Evolutionary conservation across 1,284 basidiomycete genomes (phyloP).

Genomic region (Mycosarcoma maydis): DNA sequence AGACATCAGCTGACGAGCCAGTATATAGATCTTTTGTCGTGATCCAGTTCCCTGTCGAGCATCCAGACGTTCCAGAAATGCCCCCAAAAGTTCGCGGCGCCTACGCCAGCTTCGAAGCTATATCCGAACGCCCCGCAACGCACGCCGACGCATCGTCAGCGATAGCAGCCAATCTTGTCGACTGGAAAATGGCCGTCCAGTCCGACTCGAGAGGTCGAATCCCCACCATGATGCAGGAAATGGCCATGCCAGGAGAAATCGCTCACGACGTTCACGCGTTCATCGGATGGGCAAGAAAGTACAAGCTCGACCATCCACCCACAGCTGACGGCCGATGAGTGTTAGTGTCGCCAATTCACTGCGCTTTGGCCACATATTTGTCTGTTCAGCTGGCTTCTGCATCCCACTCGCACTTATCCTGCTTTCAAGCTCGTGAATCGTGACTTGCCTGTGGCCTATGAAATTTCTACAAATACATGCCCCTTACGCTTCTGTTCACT

Average conservation of each 20-base stretch:
- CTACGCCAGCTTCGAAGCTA: constrained; percentile 60
- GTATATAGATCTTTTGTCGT: constrained; percentile 52
- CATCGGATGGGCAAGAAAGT: constrained; percentile 49
- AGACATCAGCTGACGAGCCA: constrained; percentile 1
- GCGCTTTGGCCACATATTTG: background rate
- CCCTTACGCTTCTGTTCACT: background rate
- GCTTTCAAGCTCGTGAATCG: background rate
- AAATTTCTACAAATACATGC: constrained; percentile 8
- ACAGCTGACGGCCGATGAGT: background rate
- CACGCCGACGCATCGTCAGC: background rate
- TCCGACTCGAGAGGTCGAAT: constrained; percentile 57
- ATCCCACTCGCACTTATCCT: background rate
- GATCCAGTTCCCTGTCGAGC: constrained; percentile 47
- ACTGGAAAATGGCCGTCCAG: constrained; percentile 57
- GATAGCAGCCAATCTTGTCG: constrained; percentile 4
- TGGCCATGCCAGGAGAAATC: constrained; percentile 56
- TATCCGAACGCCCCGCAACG: constrained; percentile 29
- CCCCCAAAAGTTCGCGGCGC: constrained; percentile 49
- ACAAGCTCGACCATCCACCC: constrained; percentile 27
- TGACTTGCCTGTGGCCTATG: background rate
- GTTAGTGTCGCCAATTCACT: background rate
- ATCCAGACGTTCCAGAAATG: constrained; percentile 33
- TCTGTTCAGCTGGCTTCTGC: background rate
- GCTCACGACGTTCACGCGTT: constrained; percentile 59
- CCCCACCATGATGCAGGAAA: constrained; percentile 57